Conservation (phyloP, 495 filamentous ascomycete species). For the Bryoglossum gracile region DNA sequence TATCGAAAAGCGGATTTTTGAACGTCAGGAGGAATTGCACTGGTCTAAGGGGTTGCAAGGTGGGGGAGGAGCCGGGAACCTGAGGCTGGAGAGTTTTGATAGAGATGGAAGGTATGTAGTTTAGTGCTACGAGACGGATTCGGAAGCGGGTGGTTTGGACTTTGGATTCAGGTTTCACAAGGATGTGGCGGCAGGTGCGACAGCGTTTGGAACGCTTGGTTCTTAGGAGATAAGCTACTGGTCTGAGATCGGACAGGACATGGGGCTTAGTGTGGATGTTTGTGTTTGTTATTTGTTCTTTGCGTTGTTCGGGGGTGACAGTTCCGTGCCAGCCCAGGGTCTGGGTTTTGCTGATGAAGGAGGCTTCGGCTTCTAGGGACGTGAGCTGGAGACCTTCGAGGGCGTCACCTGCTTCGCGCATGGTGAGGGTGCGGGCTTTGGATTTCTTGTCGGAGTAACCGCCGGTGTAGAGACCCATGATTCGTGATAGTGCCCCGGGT, state of each 20-base stretch:
- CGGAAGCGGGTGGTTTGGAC: constrained; percentile 77
- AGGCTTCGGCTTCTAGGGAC: constrained; percentile 42
- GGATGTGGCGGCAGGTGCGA: constrained; percentile 85
- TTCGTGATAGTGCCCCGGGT: constrained; percentile 70
- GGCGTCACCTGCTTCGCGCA: constrained; percentile 67
- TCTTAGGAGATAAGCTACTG: constrained; percentile 70
- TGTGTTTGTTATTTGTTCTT: constrained; percentile 28
- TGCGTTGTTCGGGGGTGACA: constrained; percentile 45
- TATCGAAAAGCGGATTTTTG: constrained; percentile 89
- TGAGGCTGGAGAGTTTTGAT: constrained; percentile 55
- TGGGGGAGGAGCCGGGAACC: constrained; percentile 45
- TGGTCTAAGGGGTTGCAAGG: constrained; percentile 56
- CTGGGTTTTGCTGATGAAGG: constrained; percentile 39
- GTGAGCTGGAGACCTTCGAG: constrained; percentile 61
- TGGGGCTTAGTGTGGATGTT: background rate
- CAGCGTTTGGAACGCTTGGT: constrained; percentile 94
- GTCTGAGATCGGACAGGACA: constrained; percentile 56
- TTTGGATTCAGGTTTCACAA: constrained; percentile 90
- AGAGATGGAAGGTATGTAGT: constrained; percentile 75
- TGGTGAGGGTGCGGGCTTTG: constrained; percentile 56
- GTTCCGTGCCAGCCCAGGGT: constrained; percentile 37
- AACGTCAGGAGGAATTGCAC: constrained; percentile 81
- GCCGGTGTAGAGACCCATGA: constrained; percentile 86
- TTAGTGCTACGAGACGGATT: constrained; percentile 80
- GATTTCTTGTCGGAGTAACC: constrained; percentile 54